Percentiles rank a stretch among this genome's conserved stretches.
These are phyloP conservation scores for Ophiognomonia clavigignenti-juglandacearum DNA, from an alignment of 2,329 filamentous ascomycete genomes.

Conservation along the genomic window DNA sequence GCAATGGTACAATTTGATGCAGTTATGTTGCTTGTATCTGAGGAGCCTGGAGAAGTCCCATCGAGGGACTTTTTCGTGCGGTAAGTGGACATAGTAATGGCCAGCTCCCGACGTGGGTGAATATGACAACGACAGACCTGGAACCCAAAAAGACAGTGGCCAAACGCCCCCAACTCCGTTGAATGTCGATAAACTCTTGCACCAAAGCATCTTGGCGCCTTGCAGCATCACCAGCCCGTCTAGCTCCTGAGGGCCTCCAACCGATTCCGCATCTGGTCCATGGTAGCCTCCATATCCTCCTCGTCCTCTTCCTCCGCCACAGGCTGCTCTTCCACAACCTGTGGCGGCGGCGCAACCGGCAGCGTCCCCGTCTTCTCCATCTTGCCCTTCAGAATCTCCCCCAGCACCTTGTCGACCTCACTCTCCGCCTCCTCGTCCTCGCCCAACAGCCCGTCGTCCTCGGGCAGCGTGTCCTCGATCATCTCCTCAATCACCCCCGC, in stretches of 20 bases:
- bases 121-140: no score
- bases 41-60: no score
- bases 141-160: no score
- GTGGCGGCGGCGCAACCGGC: constrained; percentile 49
- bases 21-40: no score
- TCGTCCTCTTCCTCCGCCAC: constrained; percentile 66
- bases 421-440: constrained; percentile 68
- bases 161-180: no score
- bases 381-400: constrained; percentile 82
- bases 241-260: constrained; percentile 88
- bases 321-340: constrained; percentile 46
- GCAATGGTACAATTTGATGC: no score
- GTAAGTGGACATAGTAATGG: no score
- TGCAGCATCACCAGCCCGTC: no score
- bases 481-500: constrained; percentile 98
- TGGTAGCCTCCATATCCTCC: constrained; percentile 81
- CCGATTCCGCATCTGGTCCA: constrained; percentile 90
- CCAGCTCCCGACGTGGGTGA: no score
- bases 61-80: no score
- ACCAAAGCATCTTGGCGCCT: no score
- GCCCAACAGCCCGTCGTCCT: constrained; percentile 64
- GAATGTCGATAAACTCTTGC: no score
- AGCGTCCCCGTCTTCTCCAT: constrained; percentile 59
- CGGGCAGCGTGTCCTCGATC: constrained; percentile 80
- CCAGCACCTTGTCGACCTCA: constrained; percentile 89